Evolutionary conservation across 495 filamentous ascomycete genomes (phyloP), one percentile per base, ranked within the genome.

Genomic region (Tuber melanosporum): DNA sequence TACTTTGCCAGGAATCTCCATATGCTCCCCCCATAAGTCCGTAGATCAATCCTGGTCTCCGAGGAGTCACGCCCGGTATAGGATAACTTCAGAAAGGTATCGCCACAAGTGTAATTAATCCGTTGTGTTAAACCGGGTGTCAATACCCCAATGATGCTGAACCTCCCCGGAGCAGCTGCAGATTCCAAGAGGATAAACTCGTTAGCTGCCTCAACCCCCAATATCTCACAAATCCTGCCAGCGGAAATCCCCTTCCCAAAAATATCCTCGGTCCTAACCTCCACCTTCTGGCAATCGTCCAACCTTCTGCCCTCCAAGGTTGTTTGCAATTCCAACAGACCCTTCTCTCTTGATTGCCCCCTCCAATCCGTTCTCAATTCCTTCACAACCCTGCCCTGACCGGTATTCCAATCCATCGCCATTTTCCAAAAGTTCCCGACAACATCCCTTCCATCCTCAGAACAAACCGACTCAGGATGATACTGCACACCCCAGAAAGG

Each of bases 401-500:
- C 57, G 45, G 76, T 36, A 74, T 88, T 90, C 91, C 90, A 93
- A 72, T 75, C 77, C 74, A 85, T 77, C 7, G 90, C 90, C 77
- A 87, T 82, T 6, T 74, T 80, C 87, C 94, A 97, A 93, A 94
- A 99, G 77, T 92, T 93, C 70, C 84, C 81, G 42, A 98, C 87
- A 45, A 98, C 86, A 42, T 86, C 88, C 45, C 93, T 92, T 45
- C 89, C 88, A n/a, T 86, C 80, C 72, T 89, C 89, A 7, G 95
- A 97, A 82, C 95, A 97, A 78, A 96, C 91, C 0, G 93, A 97
- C 83, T 99, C 95, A 0, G 95, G 94, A 82, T 99, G 95, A 83
- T 95, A 98, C 81, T 99, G 95, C 47, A 99, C 86, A 0, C 91
- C 95, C 90, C 91, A 97, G 79, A 95, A 96, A 8, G 95, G 95